These are phyloP conservation scores for Neofusicoccum sp. DNA, from an alignment of 2,329 filamentous ascomycete genomes.

Conservation along the genomic window DNA sequence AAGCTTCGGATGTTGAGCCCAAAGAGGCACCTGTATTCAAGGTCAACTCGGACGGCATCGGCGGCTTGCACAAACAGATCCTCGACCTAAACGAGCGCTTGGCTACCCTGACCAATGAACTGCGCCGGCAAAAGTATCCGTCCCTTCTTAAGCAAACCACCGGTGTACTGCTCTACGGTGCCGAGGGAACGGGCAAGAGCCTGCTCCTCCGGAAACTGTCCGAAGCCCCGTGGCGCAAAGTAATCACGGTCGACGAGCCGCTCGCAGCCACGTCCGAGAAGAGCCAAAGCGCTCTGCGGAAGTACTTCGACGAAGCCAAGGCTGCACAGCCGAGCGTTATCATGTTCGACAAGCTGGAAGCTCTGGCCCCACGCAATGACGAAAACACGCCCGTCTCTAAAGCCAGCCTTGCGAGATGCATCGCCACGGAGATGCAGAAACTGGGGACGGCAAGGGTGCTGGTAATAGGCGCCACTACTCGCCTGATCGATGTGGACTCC, in stretches of 20 bases:
- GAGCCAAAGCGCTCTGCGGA: conserved; percentile 58
- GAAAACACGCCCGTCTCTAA: conserved; percentile 27
- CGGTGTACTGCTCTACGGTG: conserved; percentile 74
- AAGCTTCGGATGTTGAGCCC: conserved; percentile 17
- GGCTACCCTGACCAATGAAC: conserved; percentile 26
- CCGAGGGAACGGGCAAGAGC: conserved; percentile 81
- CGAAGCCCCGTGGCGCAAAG: conserved; percentile 64
- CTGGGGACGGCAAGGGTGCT: conserved; percentile 55
- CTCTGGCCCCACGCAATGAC: conserved; percentile 61
- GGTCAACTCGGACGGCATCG: conserved; percentile 51
- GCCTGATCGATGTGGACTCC: conserved; percentile 68
- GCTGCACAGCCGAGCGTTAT: conserved; percentile 72
- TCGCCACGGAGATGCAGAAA: conserved; percentile 12
- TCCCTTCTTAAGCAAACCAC: conserved; percentile 24
- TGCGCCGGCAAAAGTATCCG: conserved; percentile 11
- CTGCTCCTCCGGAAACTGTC: conserved; percentile 68
- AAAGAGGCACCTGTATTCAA: conserved; percentile 18
- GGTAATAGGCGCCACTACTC: conserved; percentile 73
- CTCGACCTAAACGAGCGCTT: conserved; percentile 66
- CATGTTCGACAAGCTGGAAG: conserved; percentile 74
- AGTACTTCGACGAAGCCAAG: conserved; percentile 67
- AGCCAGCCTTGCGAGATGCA: conserved; percentile 3
- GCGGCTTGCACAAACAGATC: conserved; percentile 66
- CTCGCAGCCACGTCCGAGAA: conserved; percentile 36
- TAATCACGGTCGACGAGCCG: conserved; percentile 59